Evolutionary conservation across 768 basidiomycete species (phyloP), one percentile per base, ranked within the genome.

Genomic region (Gloeostereum incarnatum): DNA sequence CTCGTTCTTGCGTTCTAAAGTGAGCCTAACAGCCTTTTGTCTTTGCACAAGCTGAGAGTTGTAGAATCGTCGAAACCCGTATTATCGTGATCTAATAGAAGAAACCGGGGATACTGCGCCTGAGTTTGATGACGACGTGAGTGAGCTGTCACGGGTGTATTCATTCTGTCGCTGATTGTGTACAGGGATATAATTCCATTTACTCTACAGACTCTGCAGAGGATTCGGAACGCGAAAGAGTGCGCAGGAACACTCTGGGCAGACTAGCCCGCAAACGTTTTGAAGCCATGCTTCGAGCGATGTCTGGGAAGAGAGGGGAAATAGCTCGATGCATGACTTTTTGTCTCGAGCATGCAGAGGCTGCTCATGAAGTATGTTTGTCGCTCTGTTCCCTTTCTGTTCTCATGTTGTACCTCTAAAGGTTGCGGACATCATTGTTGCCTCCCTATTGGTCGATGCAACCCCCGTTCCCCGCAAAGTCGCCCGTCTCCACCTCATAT

Each of bases 401-500:
- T n/a, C 32, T 30, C 17, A 14, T 8, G 23, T 17, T 23, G 20
- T 17, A 16, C 26, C 24, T 38, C 20, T 27, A 2, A 45, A 97
- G 93, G 76, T 99, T 24, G 78, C 81, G 4, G 91, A 97, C 47
- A 76, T 94, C 48, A 88, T 99, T 48, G 76, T 93, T 19, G 69
- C 84, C 11, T 97, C 96, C 4, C 63, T 98, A 6, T 68, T 87
- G 18, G 80, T 98, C 14, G 89, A 91, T 46, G 68, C 77, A n/a
- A 99, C 96, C 1, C 80, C 96, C 1, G 90, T 98, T n/a, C 96
- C 96, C 39, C 81, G 93, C 49, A 99, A 99, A 59, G 78, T 98
- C 39, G 89, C 96, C 18, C 81, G 96, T 18, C 71, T 99, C 19
- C 83, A 97, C 62, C 71, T 99, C 42, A 89, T 98, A 38, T 97